A percentile compares a stretch with the other conserved stretches of the same genome.
These are phyloP conservation scores for Rhodomyrtus tomentosa DNA, from an alignment of 345 rosid species.

Conservation along the genomic window DNA sequence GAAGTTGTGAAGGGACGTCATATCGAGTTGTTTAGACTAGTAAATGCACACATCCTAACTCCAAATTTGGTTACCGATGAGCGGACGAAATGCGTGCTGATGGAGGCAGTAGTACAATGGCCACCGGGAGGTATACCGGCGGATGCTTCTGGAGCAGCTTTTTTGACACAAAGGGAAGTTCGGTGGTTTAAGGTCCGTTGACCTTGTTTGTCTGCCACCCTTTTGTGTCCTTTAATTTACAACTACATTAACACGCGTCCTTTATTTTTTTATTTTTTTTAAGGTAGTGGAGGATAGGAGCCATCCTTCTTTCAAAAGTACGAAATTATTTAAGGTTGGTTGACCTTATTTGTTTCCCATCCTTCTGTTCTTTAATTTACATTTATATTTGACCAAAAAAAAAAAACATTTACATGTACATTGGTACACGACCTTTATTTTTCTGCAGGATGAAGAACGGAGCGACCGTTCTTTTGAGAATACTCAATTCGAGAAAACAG, in stretches of 20 bases:
- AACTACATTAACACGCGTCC: not conserved
- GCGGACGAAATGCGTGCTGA: not conserved
- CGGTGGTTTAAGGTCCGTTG: not conserved
- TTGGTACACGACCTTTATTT: not conserved
- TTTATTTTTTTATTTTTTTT: too few species aligned
- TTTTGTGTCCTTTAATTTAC: too few species aligned
- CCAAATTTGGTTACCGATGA: not conserved
- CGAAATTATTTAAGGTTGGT: not conserved
- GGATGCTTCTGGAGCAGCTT: not conserved
- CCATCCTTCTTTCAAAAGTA: not conserved
- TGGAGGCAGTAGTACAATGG: not conserved
- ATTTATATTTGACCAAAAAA: too few species aligned
- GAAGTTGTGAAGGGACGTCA: not conserved
- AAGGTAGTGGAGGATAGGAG: not conserved
- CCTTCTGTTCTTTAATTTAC: too few species aligned
- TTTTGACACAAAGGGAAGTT: too few species aligned
- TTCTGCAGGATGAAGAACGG: not conserved
- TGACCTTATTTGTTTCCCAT: not conserved
- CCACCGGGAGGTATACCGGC: not conserved
- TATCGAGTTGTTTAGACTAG: not conserved
- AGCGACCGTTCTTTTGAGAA: too few species aligned
- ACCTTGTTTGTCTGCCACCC: not conserved
- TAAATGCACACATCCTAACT: not conserved
- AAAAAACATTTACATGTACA: not conserved
- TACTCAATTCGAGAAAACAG: not conserved